phyloP scores from a whole-genome alignment of 139 green algal genomes.

The Choricystis sp. region DNA sequence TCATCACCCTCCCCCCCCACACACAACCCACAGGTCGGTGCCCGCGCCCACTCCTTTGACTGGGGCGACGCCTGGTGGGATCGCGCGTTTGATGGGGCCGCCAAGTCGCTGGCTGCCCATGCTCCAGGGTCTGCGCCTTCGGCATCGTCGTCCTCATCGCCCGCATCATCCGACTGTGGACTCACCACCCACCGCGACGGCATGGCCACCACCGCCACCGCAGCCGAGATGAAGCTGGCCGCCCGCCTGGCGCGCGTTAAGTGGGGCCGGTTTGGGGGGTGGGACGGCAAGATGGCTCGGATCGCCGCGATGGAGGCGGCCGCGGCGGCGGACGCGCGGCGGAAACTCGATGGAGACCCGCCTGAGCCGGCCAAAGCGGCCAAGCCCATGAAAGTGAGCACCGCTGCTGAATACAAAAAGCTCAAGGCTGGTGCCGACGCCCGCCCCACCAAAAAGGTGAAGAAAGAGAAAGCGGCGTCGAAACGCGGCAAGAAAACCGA shows the following conservation, averaged over 20 bases:
- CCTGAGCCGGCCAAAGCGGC: too few relatives aligned
- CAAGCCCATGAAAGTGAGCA: neutral
- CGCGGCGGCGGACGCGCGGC: constrained; percentile 2
- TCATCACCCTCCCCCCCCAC: neutral
- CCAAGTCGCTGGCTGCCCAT: neutral
- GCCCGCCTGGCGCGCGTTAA: constrained; percentile 18
- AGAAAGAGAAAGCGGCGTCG: constrained; percentile 3
- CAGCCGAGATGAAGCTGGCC: constrained; percentile 43
- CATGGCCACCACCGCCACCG: constrained; percentile 24
- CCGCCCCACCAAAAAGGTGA: constrained; percentile 3
- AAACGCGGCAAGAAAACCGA: constrained; percentile 2
- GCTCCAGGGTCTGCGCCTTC: neutral
- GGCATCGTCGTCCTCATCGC: neutral
- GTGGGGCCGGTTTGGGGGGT: too few relatives aligned
- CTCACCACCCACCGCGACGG: constrained; percentile 29
- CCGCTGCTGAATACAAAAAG: constrained; percentile 7
- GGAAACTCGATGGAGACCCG: constrained; percentile 11
- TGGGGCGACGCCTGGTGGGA: constrained; percentile 69
- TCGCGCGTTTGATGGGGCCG: constrained; percentile 36
- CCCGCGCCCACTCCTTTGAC: constrained; percentile 17
- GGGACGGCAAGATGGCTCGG: constrained; percentile 62
- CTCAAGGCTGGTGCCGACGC: constrained; percentile 22
- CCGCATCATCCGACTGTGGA: constrained; percentile 8
- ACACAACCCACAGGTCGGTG: constrained; percentile 37
- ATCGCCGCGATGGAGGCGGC: constrained; percentile 39